phyloP scores from a whole-genome alignment of 2,329 filamentous ascomycete species.

The Mollisia scopiformis region DNA sequence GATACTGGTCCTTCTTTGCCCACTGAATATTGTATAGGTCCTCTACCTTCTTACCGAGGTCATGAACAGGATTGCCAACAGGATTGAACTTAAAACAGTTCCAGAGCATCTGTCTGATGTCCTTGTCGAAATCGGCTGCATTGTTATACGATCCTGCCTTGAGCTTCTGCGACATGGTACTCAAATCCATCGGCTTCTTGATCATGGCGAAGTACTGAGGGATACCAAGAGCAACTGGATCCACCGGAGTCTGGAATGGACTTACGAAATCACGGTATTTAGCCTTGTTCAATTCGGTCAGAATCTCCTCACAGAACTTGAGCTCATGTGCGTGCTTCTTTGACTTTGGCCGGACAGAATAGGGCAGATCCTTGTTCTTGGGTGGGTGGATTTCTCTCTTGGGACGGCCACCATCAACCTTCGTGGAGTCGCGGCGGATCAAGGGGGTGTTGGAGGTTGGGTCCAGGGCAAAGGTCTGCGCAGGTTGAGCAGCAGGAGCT shows the following conservation, averaged over 20 bases:
- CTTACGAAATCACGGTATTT: constrained; percentile 69
- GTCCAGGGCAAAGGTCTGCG: constrained; percentile 73
- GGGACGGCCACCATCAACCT: constrained; percentile 75
- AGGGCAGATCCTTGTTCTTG: constrained; percentile 88
- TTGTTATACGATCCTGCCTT: constrained; percentile 78
- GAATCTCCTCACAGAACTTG: constrained; percentile 82
- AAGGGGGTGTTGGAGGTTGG: constrained; percentile 74
- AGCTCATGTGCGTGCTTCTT: constrained; percentile 89
- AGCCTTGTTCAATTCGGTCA: constrained; percentile 75
- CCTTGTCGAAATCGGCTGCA: constrained; percentile 83
- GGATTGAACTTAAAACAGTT: constrained; percentile 95
- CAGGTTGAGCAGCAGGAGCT: constrained; percentile 40
- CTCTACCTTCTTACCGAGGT: constrained; percentile 72
- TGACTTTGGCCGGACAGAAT: constrained; percentile 83
- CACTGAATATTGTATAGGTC: constrained; percentile 76
- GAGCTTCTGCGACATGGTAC: constrained; percentile 79
- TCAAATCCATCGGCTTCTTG: constrained; percentile 95
- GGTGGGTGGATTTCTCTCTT: constrained; percentile 94
- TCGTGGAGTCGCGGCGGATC: constrained; percentile 83
- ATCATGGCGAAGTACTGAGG: constrained; percentile 92
- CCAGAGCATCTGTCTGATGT: constrained; percentile 79
- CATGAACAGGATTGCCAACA: constrained; percentile 73
- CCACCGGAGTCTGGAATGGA: constrained; percentile 83
- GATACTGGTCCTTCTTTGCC: constrained; percentile 78
- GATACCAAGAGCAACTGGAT: constrained; percentile 91